phyloP scores from a whole-genome alignment of 192 early-diverging fungal species.

The Linnemannia hyalina region DNA sequence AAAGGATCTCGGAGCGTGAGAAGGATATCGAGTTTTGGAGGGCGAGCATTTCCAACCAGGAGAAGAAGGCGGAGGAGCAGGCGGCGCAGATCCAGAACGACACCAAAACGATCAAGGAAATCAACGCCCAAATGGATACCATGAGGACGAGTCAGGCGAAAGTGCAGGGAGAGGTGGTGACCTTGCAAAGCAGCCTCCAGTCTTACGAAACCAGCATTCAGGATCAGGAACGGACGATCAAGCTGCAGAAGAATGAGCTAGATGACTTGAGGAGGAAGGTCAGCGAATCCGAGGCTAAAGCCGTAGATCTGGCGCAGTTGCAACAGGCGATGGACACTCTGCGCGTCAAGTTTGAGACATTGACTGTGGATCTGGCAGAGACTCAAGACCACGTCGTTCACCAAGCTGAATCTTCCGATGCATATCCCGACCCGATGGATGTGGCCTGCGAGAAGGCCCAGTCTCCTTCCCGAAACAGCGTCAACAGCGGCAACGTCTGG shows the following conservation, averaged over 20 bases:
- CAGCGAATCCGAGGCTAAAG: not conserved
- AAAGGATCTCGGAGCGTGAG: not conserved
- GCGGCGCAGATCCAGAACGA: conserved; percentile 1
- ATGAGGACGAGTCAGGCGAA: not conserved
- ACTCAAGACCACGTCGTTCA: not conserved
- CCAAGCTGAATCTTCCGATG: not conserved
- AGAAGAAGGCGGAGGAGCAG: conserved; percentile 11
- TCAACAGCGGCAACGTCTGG: not conserved
- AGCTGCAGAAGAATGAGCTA: not conserved
- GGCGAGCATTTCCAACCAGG: not conserved
- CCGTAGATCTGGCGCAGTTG: not conserved
- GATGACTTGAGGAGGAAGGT: not conserved
- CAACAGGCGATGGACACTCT: not conserved
- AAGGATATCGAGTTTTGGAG: conserved; percentile 32
- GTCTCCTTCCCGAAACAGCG: not conserved
- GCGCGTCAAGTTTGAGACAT: not conserved
- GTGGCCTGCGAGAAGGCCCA: not conserved
- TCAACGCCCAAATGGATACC: not conserved
- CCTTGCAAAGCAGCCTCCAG: not conserved
- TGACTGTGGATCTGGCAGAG: not conserved
- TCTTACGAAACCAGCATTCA: not conserved
- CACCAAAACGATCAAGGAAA: not conserved
- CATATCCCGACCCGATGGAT: not conserved
- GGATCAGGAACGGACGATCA: not conserved
- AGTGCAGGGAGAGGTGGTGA: not conserved